Base-by-base conservation (phyloP, 2,329 filamentous ascomycete species). In the Neospermospora avenae region DNA sequence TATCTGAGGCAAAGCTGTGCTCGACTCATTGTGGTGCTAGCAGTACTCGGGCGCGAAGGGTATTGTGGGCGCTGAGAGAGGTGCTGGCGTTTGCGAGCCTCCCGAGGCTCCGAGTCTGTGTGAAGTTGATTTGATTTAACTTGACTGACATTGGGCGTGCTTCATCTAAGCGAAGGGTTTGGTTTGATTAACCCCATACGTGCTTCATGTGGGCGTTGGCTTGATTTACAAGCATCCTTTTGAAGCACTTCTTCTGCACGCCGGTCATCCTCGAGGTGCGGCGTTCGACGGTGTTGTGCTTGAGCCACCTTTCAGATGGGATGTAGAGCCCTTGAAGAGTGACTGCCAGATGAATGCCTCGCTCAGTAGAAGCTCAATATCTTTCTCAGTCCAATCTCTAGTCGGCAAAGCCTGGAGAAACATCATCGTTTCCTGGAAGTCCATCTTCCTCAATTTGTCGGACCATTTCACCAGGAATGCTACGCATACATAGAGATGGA, bases 301-400 rank as follows among this genome's bases (percentile, higher is more conserved):
- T 45, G 67, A 68, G n/a, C 68, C 70, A 14, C 84, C 83, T 65
- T 85, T 83, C 62, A 99, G 78, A 78, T 99, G 95, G 39, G 95
- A 96, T 57, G 91, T 88, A 10, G 92, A 96, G 53, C 93, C 93
- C 70, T 96, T 92, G 77, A 97, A 99, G 46, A 99, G 79, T 72
- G 91, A 96, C 78, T 99, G 93, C 96, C 95, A 99, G 65, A 99
- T 97, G 70, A 95, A 99, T 3, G 95, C 95, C 77, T 99, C 95
- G 72, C 92, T 97, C 45, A 99, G 81, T 57, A 99, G 80, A 60
- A 99, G 82, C 74, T 98, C 95, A 69, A 99, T 96, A 72, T 99
- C 95, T 78, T 98, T 98, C 73, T 97, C 95, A 1, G 91, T 97
- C 95, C 95, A 99, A 57, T 88, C 84, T 68, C 89, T 88, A 6